Evolutionary conservation across 345 rosid genomes (phyloP).

Genomic region (Adansonia digitata): DNA sequence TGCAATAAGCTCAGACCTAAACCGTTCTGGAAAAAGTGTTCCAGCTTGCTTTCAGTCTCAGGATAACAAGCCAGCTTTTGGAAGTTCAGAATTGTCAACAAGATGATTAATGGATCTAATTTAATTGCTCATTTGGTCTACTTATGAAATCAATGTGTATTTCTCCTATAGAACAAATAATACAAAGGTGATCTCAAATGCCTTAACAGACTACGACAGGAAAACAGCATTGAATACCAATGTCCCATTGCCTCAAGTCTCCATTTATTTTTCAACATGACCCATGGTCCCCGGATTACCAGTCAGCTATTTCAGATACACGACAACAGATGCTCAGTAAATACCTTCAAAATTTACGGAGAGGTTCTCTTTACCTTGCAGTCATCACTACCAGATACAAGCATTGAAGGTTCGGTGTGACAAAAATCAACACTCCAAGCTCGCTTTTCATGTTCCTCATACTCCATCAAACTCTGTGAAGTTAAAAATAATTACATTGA

Average conservation of each 20-base stretch:
- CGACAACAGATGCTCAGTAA: background rate
- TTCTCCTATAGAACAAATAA: background rate
- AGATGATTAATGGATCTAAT: background rate
- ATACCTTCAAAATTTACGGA: conserved; percentile 1
- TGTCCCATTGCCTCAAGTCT: background rate
- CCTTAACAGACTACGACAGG: background rate
- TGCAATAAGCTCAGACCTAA: too few relatives aligned
- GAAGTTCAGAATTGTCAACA: background rate
- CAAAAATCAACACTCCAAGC: conserved; percentile 71
- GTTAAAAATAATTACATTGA: background rate
- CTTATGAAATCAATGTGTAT: background rate
- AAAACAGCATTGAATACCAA: conserved; percentile 6
- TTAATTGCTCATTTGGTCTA: background rate
- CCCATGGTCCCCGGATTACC: background rate
- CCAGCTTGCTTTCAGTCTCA: too few relatives aligned
- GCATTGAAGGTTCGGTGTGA: conserved; percentile 51
- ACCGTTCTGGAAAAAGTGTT: too few relatives aligned
- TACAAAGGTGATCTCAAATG: background rate
- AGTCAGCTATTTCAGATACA: background rate
- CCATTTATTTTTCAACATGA: background rate
- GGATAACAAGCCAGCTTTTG: too few relatives aligned
- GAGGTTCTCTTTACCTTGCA: conserved; percentile 36
- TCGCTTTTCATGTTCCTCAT: conserved; percentile 57
- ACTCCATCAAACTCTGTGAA: conserved; percentile 51
- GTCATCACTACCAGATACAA: conserved; percentile 60